These are phyloP conservation scores for Trypanosoma congolense DNA, from an alignment of 208 protist species.

Conservation along the genomic window DNA sequence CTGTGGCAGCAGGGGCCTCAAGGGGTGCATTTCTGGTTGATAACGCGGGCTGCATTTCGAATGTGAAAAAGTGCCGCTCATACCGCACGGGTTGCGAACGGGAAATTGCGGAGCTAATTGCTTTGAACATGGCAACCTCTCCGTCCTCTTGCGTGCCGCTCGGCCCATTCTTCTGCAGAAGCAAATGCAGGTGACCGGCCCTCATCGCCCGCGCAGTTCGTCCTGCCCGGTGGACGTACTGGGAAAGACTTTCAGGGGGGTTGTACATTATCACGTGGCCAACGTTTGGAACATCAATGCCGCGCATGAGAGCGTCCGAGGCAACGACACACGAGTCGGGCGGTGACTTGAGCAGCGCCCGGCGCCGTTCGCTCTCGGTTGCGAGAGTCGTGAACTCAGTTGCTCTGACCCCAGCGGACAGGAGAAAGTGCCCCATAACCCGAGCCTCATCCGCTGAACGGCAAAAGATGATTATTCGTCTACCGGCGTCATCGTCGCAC, in stretches of 20 bases:
- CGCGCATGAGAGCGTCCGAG: slow-evolving; percentile 87
- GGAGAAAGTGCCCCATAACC: slow-evolving; percentile 83
- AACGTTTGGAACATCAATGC: slow-evolving; percentile 85
- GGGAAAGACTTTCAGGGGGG: slow-evolving; percentile 79
- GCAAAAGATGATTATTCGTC: slow-evolving; percentile 77
- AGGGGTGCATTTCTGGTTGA: neutral
- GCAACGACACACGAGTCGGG: slow-evolving; percentile 59
- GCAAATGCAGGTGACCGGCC: slow-evolving; percentile 67
- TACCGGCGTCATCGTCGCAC: slow-evolving; percentile 52
- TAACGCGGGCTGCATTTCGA: slow-evolving; percentile 34
- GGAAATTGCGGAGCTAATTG: slow-evolving; percentile 39
- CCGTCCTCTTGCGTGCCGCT: slow-evolving; percentile 60
- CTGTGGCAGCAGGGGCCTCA: neutral
- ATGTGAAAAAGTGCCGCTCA: slow-evolving; percentile 81
- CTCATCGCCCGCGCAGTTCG: slow-evolving; percentile 93
- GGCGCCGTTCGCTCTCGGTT: slow-evolving; percentile 63
- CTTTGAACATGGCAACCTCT: slow-evolving; percentile 69
- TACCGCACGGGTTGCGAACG: slow-evolving; percentile 63
- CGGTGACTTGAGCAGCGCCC: slow-evolving; percentile 50
- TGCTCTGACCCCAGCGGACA: slow-evolving; percentile 56
- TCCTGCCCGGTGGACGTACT: slow-evolving; percentile 96
- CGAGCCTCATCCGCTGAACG: slow-evolving; percentile 83
- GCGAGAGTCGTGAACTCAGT: slow-evolving; percentile 85
- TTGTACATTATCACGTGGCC: slow-evolving; percentile 90
- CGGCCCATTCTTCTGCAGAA: slow-evolving; percentile 67